Conservation (phyloP, 805 yeast species). For the Candida ipomoeae region DNA sequence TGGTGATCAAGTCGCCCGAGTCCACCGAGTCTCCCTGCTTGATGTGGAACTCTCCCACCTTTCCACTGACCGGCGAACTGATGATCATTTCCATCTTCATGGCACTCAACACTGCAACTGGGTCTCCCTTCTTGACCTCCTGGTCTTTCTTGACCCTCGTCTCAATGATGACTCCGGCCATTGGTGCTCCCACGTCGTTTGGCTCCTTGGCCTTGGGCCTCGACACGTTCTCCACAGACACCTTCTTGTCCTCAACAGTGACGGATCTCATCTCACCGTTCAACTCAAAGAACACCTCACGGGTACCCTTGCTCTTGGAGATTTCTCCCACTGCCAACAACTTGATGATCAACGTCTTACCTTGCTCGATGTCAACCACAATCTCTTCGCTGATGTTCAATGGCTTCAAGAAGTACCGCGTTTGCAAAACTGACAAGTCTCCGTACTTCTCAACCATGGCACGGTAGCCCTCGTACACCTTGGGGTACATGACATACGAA, state of each 20-base stretch:
- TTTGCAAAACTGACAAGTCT: conserved; percentile 91
- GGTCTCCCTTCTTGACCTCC: conserved; percentile 94
- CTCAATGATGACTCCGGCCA: conserved; percentile 98
- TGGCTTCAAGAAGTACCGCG: conserved; percentile 83
- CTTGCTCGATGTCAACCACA: conserved; percentile 85
- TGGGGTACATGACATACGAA: conserved; percentile 95
- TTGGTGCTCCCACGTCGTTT: conserved; percentile 95
- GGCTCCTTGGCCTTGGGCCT: conserved; percentile 93
- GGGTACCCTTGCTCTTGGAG: conserved; percentile 75
- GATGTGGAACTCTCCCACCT: conserved; percentile 68
- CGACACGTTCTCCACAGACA: conserved; percentile 77
- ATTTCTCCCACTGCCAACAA: conserved; percentile 91
- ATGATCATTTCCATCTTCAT: conserved; percentile 99
- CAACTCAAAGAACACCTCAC: conserved; percentile 96
- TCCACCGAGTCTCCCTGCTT: conserved; percentile 95
- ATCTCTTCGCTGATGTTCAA: conserved; percentile 87
- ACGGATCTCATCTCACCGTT: conserved; percentile 98
- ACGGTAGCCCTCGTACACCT: conserved; percentile 87
- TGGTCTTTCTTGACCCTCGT: conserved; percentile 84
- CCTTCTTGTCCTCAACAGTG: conserved; percentile 81
- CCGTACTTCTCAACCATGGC: conserved; percentile 74
- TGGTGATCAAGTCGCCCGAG: conserved; percentile 76
- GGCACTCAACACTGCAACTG: conserved; percentile 88
- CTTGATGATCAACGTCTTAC: conserved; percentile 88
- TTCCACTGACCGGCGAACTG: conserved; percentile 85